phyloP scores from a whole-genome alignment of 2,329 filamentous ascomycete genomes.

The Gyromitra esculenta region DNA sequence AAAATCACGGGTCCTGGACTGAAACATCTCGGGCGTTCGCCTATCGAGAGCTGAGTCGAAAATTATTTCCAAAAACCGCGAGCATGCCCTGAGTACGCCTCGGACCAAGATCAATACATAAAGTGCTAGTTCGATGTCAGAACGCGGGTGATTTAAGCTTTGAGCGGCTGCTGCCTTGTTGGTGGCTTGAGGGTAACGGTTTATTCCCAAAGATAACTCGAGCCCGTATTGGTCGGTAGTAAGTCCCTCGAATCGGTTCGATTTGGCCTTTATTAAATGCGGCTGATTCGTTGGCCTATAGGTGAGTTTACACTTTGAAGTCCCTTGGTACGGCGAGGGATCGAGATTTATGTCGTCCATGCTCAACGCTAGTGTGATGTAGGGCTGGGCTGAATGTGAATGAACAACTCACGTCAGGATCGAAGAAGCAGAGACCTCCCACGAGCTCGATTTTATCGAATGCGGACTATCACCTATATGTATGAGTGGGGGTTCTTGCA shows the following conservation, averaged over 20 bases:
- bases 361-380: slow-evolving; percentile 11
- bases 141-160: slow-evolving; percentile 3
- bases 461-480: not conserved
- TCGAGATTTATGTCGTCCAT: slow-evolving; percentile 16
- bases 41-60: not conserved
- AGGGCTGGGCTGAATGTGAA: slow-evolving; percentile 9
- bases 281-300: slow-evolving; percentile 18
- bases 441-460: not conserved
- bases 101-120: not conserved
- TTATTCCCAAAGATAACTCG: not conserved
- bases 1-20: not conserved
- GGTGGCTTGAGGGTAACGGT: not conserved
- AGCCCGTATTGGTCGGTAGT: not conserved
- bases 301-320: not conserved
- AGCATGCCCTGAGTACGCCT: not conserved
- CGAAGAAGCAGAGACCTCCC: not conserved
- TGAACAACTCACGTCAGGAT: slow-evolving; percentile 25
- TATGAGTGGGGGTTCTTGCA: not conserved
- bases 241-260: slow-evolving; percentile 28
- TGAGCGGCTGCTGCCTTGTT: not conserved
- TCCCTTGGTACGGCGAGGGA: not conserved
- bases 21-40: not conserved
- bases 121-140: not conserved
- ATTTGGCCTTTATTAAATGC: slow-evolving; percentile 12
- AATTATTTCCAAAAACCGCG: not conserved